Conservation (phyloP, 129 eudicot species). For the Smallanthus sonchifolius region DNA sequence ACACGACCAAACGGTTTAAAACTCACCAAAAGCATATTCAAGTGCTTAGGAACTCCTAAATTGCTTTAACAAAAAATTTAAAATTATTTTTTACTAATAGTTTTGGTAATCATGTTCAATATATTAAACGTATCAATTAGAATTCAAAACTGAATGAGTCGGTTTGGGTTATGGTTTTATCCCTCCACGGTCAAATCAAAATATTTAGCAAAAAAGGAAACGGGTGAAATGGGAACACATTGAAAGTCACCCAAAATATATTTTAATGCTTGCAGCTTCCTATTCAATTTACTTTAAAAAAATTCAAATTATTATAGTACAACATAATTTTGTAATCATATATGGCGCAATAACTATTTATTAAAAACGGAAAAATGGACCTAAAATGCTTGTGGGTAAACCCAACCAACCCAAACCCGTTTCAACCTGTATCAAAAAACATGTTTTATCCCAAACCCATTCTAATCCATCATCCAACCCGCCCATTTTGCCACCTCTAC, state of each 20-base stretch:
- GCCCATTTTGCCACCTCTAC: not conserved
- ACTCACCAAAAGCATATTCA: not conserved
- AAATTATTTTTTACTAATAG: not conserved
- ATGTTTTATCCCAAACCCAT: not conserved
- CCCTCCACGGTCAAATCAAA: not conserved
- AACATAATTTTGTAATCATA: not conserved
- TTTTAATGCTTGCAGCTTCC: not conserved
- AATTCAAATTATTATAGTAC: not conserved
- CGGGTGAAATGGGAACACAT: not conserved
- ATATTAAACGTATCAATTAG: not conserved
- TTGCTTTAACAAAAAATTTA: not conserved
- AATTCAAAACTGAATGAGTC: not conserved
- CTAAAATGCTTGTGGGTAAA: not conserved
- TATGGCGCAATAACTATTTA: not conserved
- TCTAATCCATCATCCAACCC: not conserved
- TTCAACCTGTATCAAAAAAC: not conserved
- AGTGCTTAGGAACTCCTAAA: not conserved
- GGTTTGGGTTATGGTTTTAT: not conserved
- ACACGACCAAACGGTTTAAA: not conserved
- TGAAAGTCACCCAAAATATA: not conserved
- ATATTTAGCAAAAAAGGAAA: not conserved
- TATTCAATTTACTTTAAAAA: too few species aligned
- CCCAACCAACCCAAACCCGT: not conserved
- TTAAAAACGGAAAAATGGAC: not conserved
- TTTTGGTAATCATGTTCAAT: not conserved